phyloP scores from a whole-genome alignment of 192 early-diverging fungal genomes.

The Spizellomyces sp. region DNA sequence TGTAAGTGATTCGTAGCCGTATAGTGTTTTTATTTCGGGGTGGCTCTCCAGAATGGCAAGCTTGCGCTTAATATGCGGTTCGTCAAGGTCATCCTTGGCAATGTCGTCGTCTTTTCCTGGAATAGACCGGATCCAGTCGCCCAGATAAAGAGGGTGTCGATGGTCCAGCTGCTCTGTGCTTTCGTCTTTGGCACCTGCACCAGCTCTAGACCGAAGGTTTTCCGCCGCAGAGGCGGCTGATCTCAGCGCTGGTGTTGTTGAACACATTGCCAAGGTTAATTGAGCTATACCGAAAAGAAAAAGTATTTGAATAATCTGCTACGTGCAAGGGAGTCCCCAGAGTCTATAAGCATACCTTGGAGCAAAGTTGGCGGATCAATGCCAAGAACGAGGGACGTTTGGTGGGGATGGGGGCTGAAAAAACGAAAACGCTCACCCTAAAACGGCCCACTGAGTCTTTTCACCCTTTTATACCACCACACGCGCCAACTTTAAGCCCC shows the following conservation, averaged over 20 bases:
- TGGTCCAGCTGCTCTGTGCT: slow-evolving; percentile 46
- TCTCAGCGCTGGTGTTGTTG: neutral
- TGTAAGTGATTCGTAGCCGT: slow-evolving; percentile 80
- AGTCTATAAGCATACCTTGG: no score
- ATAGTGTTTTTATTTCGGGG: slow-evolving; percentile 86
- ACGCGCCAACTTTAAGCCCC: no score
- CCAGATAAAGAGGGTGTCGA: slow-evolving; percentile 77
- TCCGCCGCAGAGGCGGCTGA: neutral
- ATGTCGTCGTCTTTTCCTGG: slow-evolving; percentile 72
- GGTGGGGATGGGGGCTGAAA: no score
- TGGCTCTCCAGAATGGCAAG: slow-evolving; percentile 82
- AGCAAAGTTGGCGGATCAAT: no score
- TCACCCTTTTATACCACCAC: no score
- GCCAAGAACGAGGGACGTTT: no score
- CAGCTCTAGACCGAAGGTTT: neutral
- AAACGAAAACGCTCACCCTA: no score
- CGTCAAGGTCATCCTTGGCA: slow-evolving; percentile 85
- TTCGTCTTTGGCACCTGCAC: neutral
- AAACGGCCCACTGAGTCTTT: no score
- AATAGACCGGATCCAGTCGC: slow-evolving; percentile 81
- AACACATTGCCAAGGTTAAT: neutral
- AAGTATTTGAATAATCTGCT: no score
- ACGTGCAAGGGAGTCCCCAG: no score
- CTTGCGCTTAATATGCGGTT: slow-evolving; percentile 92
- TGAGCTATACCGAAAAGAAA: no score